Conservation (phyloP, 2,329 filamentous ascomycete species). For the Domatiomyces catenatus region DNA sequence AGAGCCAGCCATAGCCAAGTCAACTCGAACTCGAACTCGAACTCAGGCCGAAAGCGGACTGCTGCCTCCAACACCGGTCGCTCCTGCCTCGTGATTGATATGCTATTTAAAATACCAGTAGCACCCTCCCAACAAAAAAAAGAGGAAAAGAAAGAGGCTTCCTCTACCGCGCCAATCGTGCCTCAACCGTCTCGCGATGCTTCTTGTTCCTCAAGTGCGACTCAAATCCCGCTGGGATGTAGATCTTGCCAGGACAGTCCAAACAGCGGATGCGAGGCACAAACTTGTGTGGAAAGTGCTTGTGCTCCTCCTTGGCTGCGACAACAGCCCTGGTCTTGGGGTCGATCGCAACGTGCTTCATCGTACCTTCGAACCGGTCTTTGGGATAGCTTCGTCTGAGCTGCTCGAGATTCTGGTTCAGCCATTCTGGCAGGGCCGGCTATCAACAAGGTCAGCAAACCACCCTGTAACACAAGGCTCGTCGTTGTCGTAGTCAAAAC, state of each 20-base stretch:
- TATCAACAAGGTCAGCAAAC: conserved; percentile 26
- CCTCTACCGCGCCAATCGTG: conserved; percentile 24
- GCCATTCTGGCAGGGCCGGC: conserved; percentile 80
- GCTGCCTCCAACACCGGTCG: too few species aligned
- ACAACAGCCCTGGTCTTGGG: conserved; percentile 51
- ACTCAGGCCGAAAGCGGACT: too few species aligned
- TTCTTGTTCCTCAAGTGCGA: conserved; percentile 74
- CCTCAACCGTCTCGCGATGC: conserved; percentile 59
- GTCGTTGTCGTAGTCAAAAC: conserved; percentile 19
- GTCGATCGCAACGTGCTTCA: conserved; percentile 79
- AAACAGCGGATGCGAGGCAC: conserved; percentile 79
- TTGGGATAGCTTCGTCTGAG: conserved; percentile 57
- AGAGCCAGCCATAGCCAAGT: too few species aligned
- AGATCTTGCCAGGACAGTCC: conserved; percentile 86
- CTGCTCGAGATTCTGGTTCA: conserved; percentile 54
- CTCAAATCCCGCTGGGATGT: conserved; percentile 87
- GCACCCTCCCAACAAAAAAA: too few species aligned
- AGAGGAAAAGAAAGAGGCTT: too few species aligned
- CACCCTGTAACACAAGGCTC: not conserved
- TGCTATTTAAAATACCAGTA: too few species aligned
- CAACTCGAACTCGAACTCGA: too few species aligned
- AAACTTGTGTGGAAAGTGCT: conserved; percentile 61
- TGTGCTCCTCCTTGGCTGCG: conserved; percentile 35
- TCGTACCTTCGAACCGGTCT: conserved; percentile 74
- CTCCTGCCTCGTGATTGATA: too few species aligned